Conservation (phyloP, 129 eudicot genomes). For the Flaveria ramosissima region DNA sequence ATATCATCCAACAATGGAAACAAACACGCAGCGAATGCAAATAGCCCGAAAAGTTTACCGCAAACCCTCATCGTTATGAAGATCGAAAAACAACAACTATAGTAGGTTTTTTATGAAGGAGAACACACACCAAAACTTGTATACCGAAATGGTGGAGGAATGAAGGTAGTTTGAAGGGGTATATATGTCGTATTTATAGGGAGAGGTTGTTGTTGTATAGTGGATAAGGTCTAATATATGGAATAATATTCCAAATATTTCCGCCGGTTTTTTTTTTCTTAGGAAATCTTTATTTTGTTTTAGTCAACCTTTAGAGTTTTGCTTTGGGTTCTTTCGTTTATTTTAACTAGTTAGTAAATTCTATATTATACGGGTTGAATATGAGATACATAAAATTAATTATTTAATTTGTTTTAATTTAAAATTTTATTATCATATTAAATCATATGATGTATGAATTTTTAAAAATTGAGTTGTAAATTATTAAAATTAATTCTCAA, state of each 20-base stretch:
- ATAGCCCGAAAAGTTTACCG: not conserved
- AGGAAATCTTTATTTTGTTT: no score
- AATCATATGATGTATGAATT: no score
- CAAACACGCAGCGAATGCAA: slow-evolving; percentile 7
- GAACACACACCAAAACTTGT: not conserved
- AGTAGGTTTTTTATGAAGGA: not conserved
- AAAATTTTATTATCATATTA: no score
- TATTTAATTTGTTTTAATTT: no score
- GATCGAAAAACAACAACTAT: not conserved
- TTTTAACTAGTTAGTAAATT: no score
- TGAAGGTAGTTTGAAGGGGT: not conserved
- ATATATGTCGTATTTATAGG: not conserved
- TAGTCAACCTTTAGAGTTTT: not conserved
- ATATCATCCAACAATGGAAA: slow-evolving; percentile 10
- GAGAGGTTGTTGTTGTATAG: not conserved
- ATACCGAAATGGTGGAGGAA: not conserved
- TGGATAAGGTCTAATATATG: not conserved
- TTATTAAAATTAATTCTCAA: no score
- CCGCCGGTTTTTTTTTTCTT: no score
- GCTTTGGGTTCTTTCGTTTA: not conserved
- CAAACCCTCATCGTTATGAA: not conserved
- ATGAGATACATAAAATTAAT: no score
- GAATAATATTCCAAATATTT: not conserved
- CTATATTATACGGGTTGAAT: no score
- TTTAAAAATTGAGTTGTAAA: no score